Base-by-base conservation (phyloP, 768 basidiomycete genomes). In the Tulasnella sp. region DNA sequence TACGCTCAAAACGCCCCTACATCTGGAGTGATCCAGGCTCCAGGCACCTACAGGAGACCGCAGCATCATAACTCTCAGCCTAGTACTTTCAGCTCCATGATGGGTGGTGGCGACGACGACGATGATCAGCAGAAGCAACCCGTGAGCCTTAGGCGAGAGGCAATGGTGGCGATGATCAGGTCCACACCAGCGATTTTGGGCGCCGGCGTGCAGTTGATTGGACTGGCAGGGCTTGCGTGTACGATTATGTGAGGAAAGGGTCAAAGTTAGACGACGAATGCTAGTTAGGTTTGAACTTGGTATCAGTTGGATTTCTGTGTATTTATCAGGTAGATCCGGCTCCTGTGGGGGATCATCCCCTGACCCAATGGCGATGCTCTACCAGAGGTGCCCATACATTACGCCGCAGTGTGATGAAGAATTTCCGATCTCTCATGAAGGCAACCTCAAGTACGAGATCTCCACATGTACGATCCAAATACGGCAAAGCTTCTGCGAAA, bases 341-440 rank as follows among this genome's bases (percentile, higher is more conserved):
- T 68, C 62, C 62, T 68, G 62, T 68, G 62, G 62, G 62, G 18
- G 62, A 68, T 68, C 62, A 68, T 68, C 12, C 31, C 62, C 62
- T 68, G 16, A 27, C 34, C 18, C 14, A 68, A 36, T 68, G 52
- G 62, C 62, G 62, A 68, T 68, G 62, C 62, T 68, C 18, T 4
- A 14, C 62, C 34, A 68, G 62, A 68, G 62, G 62, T 27, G 16
- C 62, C 62, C 16, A 34, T 68, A 18, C 16, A 5, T 2, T 27
- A 68, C 34, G n/a, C 10, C 31, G 12, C 14, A 14, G 62, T 31
- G 27, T 14, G 62, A 27, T 14, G n/a, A 19, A 44, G 42, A 44
- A 44, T 16, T 9, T 44, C 8, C 16, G 42, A 44, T 14, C 2
- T 16, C 42, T n/a, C n/a, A n/a, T n/a, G 42, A 44, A 10, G 42